These are phyloP conservation scores for Chamaenerion angustifolium DNA, from an alignment of 345 rosid genomes.

Conservation along the genomic window DNA sequence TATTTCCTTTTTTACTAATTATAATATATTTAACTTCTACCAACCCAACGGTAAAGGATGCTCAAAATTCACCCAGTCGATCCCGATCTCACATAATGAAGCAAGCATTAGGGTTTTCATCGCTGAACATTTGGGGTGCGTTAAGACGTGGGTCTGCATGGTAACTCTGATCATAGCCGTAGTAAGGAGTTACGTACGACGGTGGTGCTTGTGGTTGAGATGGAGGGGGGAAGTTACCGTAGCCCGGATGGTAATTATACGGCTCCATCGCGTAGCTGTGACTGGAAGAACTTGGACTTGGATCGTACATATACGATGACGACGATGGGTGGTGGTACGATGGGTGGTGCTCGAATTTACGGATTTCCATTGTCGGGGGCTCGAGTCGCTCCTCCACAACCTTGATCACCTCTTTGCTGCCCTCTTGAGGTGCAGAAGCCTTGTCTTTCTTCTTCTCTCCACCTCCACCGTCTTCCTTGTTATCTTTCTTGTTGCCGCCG, in stretches of 20 bases:
- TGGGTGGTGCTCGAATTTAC: slow-evolving; percentile 35
- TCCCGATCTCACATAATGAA: slow-evolving; percentile 1
- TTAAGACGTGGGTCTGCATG: slow-evolving; percentile 8
- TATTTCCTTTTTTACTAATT: too few species aligned
- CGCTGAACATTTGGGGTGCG: slow-evolving; percentile 10
- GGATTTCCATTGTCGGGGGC: slow-evolving; percentile 28
- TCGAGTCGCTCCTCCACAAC: not conserved
- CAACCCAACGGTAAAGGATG: too few species aligned
- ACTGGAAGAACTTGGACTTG: not conserved
- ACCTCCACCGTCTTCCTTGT: slow-evolving; percentile 18
- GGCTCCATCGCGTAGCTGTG: slow-evolving; percentile 8
- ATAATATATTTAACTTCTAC: too few species aligned
- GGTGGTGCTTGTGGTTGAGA: too few species aligned
- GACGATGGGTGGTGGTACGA: slow-evolving; percentile 17
- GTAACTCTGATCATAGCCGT: not conserved
- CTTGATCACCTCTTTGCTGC: slow-evolving; percentile 8
- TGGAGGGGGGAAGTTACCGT: too few species aligned
- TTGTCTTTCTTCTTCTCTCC: slow-evolving; percentile 27
- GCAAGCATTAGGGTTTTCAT: slow-evolving; percentile 9
- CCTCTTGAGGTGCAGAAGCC: slow-evolving; percentile 11
- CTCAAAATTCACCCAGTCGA: too few species aligned
- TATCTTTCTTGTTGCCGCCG: slow-evolving; percentile 22
- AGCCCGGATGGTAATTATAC: slow-evolving; percentile 1
- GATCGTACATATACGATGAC: slow-evolving; percentile 11
- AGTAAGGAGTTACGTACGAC: too few species aligned